Evolutionary conservation across 768 basidiomycete species (phyloP).

Genomic region (Leucocoprinus birnbaumii): DNA sequence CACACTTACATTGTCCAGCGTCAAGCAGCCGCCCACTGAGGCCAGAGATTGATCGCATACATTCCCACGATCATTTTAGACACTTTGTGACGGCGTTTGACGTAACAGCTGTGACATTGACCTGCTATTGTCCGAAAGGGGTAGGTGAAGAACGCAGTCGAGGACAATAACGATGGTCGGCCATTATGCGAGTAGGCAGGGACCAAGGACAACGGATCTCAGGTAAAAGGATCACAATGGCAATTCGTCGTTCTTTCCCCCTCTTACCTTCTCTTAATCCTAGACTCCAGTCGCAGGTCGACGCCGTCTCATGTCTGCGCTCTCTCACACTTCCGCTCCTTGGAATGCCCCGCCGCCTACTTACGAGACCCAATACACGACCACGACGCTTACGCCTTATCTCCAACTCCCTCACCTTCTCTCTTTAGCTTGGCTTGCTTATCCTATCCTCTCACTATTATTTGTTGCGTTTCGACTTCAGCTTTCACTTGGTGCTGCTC

Average conservation of each 20-base stretch:
- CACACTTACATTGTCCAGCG: too few relatives aligned
- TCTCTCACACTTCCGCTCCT: slow-evolving; percentile 3
- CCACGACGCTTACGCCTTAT: slow-evolving; percentile 67
- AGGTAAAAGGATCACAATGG: slow-evolving; percentile 9
- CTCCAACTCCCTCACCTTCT: slow-evolving; percentile 80
- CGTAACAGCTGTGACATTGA: not conserved
- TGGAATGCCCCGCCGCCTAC: slow-evolving; percentile 50
- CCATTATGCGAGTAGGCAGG: not conserved
- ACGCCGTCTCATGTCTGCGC: slow-evolving; percentile 26
- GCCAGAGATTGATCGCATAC: too few relatives aligned
- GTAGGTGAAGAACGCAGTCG: slow-evolving; percentile 3
- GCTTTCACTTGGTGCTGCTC: slow-evolving; percentile 66
- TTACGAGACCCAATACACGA: slow-evolving; percentile 44
- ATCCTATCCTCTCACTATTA: slow-evolving; percentile 84
- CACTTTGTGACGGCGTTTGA: too few relatives aligned
- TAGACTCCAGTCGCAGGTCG: slow-evolving; percentile 45
- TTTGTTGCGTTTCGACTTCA: slow-evolving; percentile 85
- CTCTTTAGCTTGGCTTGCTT: slow-evolving; percentile 88
- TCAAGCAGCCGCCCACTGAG: too few relatives aligned
- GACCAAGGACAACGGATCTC: slow-evolving; percentile 7
- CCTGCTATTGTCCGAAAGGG: slow-evolving; percentile 4
- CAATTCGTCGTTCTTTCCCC: slow-evolving; percentile 5
- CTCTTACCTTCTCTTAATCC: slow-evolving; percentile 21
- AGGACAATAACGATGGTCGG: too few relatives aligned
- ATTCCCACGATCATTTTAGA: too few relatives aligned